A percentile compares a stretch with the other conserved stretches of the same genome.
These are phyloP conservation scores for Kitagawia praeruptora DNA, from an alignment of 129 eudicot genomes.

Conservation along the genomic window DNA sequence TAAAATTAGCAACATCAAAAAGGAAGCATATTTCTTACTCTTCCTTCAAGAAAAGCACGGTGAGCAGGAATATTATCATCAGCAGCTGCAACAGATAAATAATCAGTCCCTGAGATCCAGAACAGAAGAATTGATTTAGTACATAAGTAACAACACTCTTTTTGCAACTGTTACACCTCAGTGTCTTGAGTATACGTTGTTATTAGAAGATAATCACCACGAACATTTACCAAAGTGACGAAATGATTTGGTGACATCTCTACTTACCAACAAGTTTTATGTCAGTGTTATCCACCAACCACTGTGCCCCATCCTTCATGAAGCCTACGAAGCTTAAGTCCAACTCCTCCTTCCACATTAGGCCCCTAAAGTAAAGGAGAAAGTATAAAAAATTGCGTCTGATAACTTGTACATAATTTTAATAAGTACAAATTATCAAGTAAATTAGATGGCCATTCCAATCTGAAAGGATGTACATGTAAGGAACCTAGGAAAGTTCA, in stretches of 20 bases:
- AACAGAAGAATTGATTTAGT: constrained; percentile 3
- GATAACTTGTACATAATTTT: too few relatives aligned
- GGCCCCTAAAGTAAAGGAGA: background rate
- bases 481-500: constrained; percentile 3
- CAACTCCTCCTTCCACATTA: constrained; percentile 51
- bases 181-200: background rate
- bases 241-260: too few relatives aligned
- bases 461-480: background rate
- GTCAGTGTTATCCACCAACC: constrained; percentile 59
- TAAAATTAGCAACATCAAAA: too few relatives aligned
- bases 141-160: background rate
- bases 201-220: background rate
- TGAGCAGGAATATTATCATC: constrained; percentile 60
- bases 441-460: background rate
- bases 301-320: constrained; percentile 63
- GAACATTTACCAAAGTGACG: too few relatives aligned
- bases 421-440: too few relatives aligned
- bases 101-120: constrained; percentile 58
- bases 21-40: constrained; percentile 36
- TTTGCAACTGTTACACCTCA: background rate
- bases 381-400: background rate
- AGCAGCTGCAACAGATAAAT: constrained; percentile 78
- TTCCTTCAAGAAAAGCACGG: constrained; percentile 61
- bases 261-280: constrained; percentile 61
- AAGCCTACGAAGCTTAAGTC: constrained; percentile 58